Conservation (phyloP, 2,329 filamentous ascomycete genomes). For the Paradendryphiella salina region DNA sequence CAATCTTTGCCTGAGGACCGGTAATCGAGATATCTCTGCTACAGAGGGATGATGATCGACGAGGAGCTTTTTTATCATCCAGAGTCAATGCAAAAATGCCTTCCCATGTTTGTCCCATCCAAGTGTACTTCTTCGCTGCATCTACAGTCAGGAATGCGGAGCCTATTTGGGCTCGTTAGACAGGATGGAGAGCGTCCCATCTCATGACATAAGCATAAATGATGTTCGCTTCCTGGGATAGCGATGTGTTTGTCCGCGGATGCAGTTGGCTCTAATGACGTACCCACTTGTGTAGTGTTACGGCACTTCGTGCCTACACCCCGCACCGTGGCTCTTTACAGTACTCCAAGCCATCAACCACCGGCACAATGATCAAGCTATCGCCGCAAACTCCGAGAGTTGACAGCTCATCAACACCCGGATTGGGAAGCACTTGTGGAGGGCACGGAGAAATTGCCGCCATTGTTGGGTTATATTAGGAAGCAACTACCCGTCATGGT, state of each 20-base stretch:
- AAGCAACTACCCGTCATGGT: not conserved
- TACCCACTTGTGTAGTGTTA: conserved; percentile 7
- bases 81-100: conserved; percentile 3
- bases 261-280: conserved; percentile 18
- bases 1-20: conserved; percentile 5
- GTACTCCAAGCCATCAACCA: conserved; percentile 9
- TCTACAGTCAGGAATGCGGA: not conserved
- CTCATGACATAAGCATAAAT: too few relatives aligned
- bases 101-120: not conserved
- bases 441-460: conserved; percentile 5
- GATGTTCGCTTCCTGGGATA: not conserved
- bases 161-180: not conserved
- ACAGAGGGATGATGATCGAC: conserved; percentile 4
- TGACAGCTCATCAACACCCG: conserved; percentile 15
- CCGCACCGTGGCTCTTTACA: conserved; percentile 16
- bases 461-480: conserved; percentile 14
- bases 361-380: conserved; percentile 26
- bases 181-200: too few relatives aligned
- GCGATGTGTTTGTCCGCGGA: conserved; percentile 7
- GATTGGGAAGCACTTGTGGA: conserved; percentile 4
- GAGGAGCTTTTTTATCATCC: conserved; percentile 3
- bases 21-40: conserved; percentile 6
- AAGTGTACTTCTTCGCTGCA: not conserved
- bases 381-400: conserved; percentile 37
- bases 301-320: conserved; percentile 18